Percentiles rank a stretch among this genome's conserved stretches.
phyloP scores from a whole-genome alignment of 164 flowering plant species.

The Berberis vulgaris region DNA sequence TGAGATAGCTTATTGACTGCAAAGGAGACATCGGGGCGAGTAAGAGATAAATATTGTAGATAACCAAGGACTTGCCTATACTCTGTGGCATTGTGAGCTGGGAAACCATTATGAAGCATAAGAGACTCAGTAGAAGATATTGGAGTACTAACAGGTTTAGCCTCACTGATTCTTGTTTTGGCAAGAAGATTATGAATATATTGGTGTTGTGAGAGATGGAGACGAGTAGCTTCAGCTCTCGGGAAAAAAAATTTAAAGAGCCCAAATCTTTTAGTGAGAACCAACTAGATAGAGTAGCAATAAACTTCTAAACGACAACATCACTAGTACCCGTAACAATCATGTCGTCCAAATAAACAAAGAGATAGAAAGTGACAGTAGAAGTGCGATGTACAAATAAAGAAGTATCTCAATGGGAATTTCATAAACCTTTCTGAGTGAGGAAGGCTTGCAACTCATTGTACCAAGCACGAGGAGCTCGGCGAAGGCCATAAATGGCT shows the following conservation, averaged over 20 bases:
- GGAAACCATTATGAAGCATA: too few species aligned
- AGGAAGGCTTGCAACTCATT: neutral
- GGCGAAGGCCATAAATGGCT: too few species aligned
- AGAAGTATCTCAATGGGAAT: neutral
- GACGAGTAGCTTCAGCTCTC: neutral
- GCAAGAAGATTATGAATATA: too few species aligned
- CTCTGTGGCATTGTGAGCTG: too few species aligned
- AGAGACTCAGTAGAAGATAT: too few species aligned
- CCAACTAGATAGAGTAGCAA: neutral
- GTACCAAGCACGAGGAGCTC: too few species aligned
- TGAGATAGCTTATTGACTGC: too few species aligned
- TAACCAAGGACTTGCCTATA: neutral
- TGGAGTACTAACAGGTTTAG: too few species aligned
- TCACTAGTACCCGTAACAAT: neutral
- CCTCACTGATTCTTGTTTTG: too few species aligned
- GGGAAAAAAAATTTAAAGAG: neutral
- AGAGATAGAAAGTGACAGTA: neutral
- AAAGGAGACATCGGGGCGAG: neutral
- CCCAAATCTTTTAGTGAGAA: neutral
- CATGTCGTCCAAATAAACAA: neutral
- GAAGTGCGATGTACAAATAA: neutral
- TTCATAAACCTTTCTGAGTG: neutral
- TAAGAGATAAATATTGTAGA: neutral
- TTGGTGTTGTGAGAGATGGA: neutral
- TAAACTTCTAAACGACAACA: neutral